These are phyloP conservation scores for Leccinum uliginosum DNA, from an alignment of 768 basidiomycete species.

Conservation along the genomic window DNA sequence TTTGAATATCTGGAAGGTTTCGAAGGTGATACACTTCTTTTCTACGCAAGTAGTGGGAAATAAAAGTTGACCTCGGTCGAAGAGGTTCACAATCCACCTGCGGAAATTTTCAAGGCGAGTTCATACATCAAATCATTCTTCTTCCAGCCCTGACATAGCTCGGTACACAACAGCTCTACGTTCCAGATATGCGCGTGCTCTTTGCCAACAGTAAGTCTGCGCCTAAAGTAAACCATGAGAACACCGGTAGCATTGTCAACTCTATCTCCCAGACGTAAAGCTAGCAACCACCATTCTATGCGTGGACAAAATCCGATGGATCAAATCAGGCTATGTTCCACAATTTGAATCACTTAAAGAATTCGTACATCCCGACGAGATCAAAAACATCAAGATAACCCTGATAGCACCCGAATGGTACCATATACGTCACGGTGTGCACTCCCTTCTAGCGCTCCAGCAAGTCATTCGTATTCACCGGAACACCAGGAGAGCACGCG, in stretches of 20 bases:
- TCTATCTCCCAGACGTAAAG: conserved; percentile 11
- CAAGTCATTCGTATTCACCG: neutral
- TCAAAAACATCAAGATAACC: conserved; percentile 60
- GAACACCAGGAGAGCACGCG: neutral
- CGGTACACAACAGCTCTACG: conserved; percentile 18
- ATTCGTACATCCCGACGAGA: conserved; percentile 32
- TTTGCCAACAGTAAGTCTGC: conserved; percentile 11
- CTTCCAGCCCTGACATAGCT: neutral
- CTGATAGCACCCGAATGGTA: conserved; percentile 71
- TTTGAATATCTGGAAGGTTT: neutral
- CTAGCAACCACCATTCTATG: conserved; percentile 21
- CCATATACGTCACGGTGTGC: conserved; percentile 59
- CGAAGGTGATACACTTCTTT: neutral
- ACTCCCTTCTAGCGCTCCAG: neutral
- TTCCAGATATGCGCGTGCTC: conserved; percentile 23
- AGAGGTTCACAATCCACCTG: neutral
- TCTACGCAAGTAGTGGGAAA: neutral
- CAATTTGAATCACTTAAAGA: conserved; percentile 60
- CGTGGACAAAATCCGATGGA: conserved; percentile 20
- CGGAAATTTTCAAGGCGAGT: neutral
- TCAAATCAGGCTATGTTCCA: conserved; percentile 27
- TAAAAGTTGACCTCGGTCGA: neutral
- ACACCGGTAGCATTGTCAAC: neutral
- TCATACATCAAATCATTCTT: neutral
- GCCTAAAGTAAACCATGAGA: neutral